Percentiles rank a stretch among this genome's conserved stretches.
These are phyloP conservation scores for Amaranthus cruentus DNA, from an alignment of 148 eudicot genomes.

Conservation along the genomic window DNA sequence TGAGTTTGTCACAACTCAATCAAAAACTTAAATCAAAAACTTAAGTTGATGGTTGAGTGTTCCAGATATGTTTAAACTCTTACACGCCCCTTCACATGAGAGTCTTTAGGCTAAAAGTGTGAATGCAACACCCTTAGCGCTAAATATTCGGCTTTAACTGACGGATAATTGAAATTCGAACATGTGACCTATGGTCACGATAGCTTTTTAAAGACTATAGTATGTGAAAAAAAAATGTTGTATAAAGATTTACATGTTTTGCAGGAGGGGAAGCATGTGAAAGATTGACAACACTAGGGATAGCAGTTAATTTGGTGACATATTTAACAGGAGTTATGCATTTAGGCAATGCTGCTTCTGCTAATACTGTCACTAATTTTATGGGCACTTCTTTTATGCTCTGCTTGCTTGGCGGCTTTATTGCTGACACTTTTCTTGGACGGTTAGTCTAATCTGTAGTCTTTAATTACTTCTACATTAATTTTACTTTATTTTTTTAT, in stretches of 20 bases:
- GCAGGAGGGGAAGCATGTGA: conserved; percentile 76
- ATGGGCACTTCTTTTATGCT: conserved; percentile 94
- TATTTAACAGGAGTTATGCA: conserved; percentile 88
- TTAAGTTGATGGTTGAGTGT: no score
- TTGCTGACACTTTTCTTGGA: conserved; percentile 90
- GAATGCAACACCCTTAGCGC: no score
- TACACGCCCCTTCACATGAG: no score
- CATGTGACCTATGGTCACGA: no score
- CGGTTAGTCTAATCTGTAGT: conserved; percentile 29
- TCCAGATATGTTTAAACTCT: no score
- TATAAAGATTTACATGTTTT: background rate
- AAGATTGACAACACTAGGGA: conserved; percentile 79
- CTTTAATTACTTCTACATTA: no score
- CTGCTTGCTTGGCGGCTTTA: conserved; percentile 79
- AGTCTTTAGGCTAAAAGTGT: no score
- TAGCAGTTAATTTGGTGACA: conserved; percentile 86
- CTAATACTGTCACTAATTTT: conserved; percentile 86
- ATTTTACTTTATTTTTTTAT: background rate
- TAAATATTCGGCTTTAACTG: no score
- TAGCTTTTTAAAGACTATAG: no score
- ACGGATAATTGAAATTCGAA: no score
- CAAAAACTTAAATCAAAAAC: background rate
- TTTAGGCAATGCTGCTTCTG: conserved; percentile 73
- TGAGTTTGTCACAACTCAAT: background rate
- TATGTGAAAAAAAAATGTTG: no score